These are phyloP conservation scores for Microthlaspi erraticum DNA, from an alignment of 345 rosid species.

Conservation along the genomic window DNA sequence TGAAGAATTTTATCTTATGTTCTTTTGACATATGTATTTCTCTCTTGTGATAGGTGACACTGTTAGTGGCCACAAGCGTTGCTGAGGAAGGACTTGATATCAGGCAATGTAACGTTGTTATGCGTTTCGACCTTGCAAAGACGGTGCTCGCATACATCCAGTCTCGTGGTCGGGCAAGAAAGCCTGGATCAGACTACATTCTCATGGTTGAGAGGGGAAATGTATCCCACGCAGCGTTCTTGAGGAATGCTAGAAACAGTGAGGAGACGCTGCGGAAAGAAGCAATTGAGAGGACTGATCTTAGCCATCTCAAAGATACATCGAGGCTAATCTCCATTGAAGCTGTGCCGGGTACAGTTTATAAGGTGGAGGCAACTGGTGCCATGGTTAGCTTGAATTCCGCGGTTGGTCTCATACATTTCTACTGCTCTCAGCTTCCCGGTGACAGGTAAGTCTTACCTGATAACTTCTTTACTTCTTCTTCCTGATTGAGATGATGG, in stretches of 20 bases:
- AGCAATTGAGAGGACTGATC: constrained; percentile 97
- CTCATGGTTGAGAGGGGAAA: constrained; percentile 99
- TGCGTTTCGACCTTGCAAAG: constrained; percentile 99
- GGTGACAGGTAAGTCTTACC: constrained; percentile 73
- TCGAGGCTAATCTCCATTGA: constrained; percentile 84
- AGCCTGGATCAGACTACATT: constrained; percentile 98
- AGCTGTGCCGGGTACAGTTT: constrained; percentile 78
- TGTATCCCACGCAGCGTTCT: constrained; percentile 83
- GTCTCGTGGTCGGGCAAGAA: constrained; percentile 99
- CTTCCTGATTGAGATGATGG: constrained; percentile 9
- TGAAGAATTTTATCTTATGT: neutral
- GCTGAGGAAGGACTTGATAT: constrained; percentile 99
- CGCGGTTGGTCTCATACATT: constrained; percentile 92
- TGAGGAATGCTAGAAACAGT: constrained; percentile 94
- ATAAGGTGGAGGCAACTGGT: constrained; percentile 96
- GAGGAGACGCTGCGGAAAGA: constrained; percentile 97
- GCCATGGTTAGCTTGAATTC: constrained; percentile 98
- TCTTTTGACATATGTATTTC: neutral
- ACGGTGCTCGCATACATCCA: constrained; percentile 98
- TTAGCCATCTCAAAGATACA: constrained; percentile 88
- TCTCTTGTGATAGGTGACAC: constrained; percentile 61
- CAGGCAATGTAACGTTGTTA: constrained; percentile 97
- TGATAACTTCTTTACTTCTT: constrained; percentile 8
- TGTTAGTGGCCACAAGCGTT: constrained; percentile 97
- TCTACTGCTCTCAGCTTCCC: constrained; percentile 97